Conservation (phyloP, 495 filamentous ascomycete genomes). For the Annulohypoxylon nitens region DNA sequence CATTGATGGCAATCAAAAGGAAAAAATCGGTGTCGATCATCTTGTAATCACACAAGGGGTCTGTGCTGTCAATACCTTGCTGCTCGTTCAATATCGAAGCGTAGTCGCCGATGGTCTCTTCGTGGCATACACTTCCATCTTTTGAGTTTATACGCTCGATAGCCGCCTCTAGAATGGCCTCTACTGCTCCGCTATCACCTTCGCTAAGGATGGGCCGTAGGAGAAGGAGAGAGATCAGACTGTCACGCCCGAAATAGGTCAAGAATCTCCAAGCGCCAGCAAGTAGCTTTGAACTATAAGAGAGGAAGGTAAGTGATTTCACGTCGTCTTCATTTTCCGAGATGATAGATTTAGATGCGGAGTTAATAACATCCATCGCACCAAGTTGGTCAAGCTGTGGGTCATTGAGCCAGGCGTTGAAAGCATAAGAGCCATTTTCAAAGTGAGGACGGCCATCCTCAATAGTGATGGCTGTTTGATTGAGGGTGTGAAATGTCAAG, state of each 20-base stretch:
- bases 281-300: constrained; percentile 71
- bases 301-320: constrained; percentile 70
- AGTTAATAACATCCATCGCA: constrained; percentile 63
- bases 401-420: constrained; percentile 71
- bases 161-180: constrained; percentile 71
- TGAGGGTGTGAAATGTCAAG: constrained; percentile 58
- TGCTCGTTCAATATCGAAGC: constrained; percentile 70
- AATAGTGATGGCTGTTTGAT: constrained; percentile 50
- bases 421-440: constrained; percentile 65
- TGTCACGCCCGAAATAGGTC: constrained; percentile 76
- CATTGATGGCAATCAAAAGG: constrained; percentile 67
- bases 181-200: constrained; percentile 67
- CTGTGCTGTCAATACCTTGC: constrained; percentile 65
- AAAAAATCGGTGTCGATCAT: constrained; percentile 78
- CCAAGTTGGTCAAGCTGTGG: constrained; percentile 69
- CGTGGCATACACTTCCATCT: constrained; percentile 72
- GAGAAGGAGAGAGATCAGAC: constrained; percentile 70
- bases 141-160: constrained; percentile 70
- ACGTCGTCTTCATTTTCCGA: constrained; percentile 60
- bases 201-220: constrained; percentile 69
- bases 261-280: constrained; percentile 76
- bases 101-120: constrained; percentile 77
- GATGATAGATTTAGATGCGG: constrained; percentile 60
- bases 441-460: constrained; percentile 62
- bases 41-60: constrained; percentile 69